Base-by-base conservation (phyloP, 2,329 filamentous ascomycete species). In the Fulvia fulva region DNA sequence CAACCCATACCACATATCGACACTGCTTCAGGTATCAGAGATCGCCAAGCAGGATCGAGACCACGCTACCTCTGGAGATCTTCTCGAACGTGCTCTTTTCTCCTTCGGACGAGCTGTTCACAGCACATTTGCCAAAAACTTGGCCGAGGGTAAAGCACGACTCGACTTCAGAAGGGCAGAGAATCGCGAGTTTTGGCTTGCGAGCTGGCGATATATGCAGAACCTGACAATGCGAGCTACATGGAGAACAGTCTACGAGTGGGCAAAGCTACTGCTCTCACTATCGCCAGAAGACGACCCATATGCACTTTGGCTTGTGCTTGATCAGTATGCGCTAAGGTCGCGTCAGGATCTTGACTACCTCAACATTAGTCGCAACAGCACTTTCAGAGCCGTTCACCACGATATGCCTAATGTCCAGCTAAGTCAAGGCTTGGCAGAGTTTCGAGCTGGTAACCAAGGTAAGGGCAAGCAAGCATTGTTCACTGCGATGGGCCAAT, bases 11-110 rank as follows among this genome's bases (percentile, higher is more conserved):
- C 92, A 97, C 71, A 88, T 97, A 65, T 94, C 91, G 1, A 92
- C 90, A 1, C 82, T 97, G n/a, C 85, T 97, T 22, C 92, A 97
- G 71, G 91, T 96, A 26, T 95, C 90, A 61, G 90, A 91, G 71
- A 89, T 97, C 51, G 91, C 91, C 12, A 93, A 94, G 71, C 89
- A 96, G 65, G 91, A 97, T 70, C 86, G 91, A 54, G 94, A 97
- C 70, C 87, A 91, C 71, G 85, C 92, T 0, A 83, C 94, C 3
- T 87, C 93, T 0, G 88, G 90, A 3, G 92, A 97, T 68, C 82
- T 97, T 1, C 85, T 95, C 55, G 93, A 97, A 75, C 84, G 94
- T 47, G 92, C 93, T 0, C 81, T 99, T 5, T 97, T 97, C 76
- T 89, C 90, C 0, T 93, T 97, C 71, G 94, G 93, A n/a, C 85